Percentiles rank a stretch among this genome's conserved stretches.
Conservation (phyloP, 805 yeast genomes). For the Pichia exigua region DNA sequence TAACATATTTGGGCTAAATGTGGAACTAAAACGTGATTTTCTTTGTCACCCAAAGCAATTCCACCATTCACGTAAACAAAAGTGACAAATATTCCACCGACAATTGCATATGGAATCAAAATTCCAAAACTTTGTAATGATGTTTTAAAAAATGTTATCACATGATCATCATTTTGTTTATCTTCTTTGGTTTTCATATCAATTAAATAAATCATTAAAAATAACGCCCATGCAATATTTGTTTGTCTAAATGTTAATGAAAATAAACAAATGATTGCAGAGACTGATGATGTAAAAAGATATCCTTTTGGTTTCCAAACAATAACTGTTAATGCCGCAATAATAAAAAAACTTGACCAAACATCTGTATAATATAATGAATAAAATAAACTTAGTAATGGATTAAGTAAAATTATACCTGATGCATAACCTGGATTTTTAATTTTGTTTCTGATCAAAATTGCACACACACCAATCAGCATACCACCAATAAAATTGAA, state of each 20-base stretch:
- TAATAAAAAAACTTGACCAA: constrained; percentile 73
- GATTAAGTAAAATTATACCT: constrained; percentile 42
- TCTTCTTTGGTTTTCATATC: constrained; percentile 40
- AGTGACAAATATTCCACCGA: constrained; percentile 42
- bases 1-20: constrained; percentile 82
- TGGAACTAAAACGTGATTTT: constrained; percentile 63
- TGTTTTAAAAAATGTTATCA: constrained; percentile 20
- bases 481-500: constrained; percentile 64
- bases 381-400: constrained; percentile 66
- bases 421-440: constrained; percentile 14
- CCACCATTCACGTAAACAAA: constrained; percentile 71
- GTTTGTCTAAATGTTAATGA: constrained; percentile 85
- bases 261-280: constrained; percentile 49
- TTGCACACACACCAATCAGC: constrained; percentile 27
- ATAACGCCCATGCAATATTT: constrained; percentile 77
- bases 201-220: constrained; percentile 46
- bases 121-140: constrained; percentile 25
- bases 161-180: constrained; percentile 23
- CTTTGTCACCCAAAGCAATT: constrained; percentile 85
- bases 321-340: constrained; percentile 45
- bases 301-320: constrained; percentile 22
- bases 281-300: constrained; percentile 23
- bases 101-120: constrained; percentile 44
- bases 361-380: constrained; percentile 86
- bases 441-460: constrained; percentile 11